Evolutionary conservation across 2,329 filamentous ascomycete genomes (phyloP), one percentile per base, ranked within the genome.

Genomic region (Sporothrix schenckii): DNA sequence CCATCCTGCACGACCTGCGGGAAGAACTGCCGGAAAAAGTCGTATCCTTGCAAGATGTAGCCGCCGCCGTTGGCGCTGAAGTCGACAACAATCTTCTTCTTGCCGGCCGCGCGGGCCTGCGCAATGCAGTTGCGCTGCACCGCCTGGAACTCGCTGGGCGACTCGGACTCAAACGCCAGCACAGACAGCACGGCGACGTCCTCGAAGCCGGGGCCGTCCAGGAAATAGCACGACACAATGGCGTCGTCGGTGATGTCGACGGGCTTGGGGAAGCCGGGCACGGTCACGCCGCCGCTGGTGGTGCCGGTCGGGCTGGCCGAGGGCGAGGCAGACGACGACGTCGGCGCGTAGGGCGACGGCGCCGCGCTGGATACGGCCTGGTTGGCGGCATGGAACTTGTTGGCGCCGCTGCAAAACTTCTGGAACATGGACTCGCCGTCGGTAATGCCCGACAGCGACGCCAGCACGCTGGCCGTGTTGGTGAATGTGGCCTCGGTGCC

Each of bases 1-100:
- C 80, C 78, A 4, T 80, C 78, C 13, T 73, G 69, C 54, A 66
- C 11, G 1, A 82, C 78, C 14, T 78, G 73, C 4, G 82, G 82
- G 78, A 86, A 85, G 0, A 88, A 80, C 76, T 85, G 79, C 68
- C 86, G 85, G 79, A 89, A 89, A 34, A 90, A 81, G 75, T 89
- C 87, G 73, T 87, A 88, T 19, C 86, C 88, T n/a, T 85, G 82
- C 9, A 88, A 76, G 58, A 89, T 85, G 16, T 82, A 83, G 30
- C 88, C 88, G 54, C 88, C 88, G 2, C 83, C 84, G 73, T 90
- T 90, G 61, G 82, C 82, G 3, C 82, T 83, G 6, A 89, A 78
- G 73, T 89, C 87, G 41, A 90, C 80, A 13, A 90, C 83, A 0
- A 90, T 82, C 76, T 87, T 87, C 60, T 82, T 87, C 79, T 88